phyloP scores from a whole-genome alignment of 441 rosid species.

The Adansonia madagascariensis region DNA sequence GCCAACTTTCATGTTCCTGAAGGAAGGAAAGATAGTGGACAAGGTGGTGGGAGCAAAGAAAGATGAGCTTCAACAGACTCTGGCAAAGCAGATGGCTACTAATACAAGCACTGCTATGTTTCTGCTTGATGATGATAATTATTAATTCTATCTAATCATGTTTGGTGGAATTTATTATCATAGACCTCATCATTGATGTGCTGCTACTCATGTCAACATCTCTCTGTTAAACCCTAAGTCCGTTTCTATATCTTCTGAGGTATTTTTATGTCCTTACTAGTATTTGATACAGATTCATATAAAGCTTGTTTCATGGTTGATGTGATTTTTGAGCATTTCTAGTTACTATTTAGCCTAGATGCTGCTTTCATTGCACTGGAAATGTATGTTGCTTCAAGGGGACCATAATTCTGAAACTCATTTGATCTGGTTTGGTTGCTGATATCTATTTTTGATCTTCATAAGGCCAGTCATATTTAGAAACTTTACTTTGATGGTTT shows the following conservation, averaged over 20 bases:
- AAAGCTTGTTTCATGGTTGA: conserved; percentile 10
- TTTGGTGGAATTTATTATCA: conserved; percentile 1
- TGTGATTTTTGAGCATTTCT: background rate
- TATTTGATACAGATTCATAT: background rate
- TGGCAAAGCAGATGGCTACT: conserved; percentile 62
- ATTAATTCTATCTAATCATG: background rate
- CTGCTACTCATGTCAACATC: background rate
- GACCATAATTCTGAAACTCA: background rate
- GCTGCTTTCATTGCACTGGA: background rate
- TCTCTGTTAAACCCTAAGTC: conserved; percentile 9
- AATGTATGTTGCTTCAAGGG: background rate
- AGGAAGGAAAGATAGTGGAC: conserved; percentile 77
- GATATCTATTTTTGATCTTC: background rate
- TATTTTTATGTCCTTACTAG: background rate
- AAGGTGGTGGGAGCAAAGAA: conserved; percentile 84
- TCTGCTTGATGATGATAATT: conserved; percentile 15
- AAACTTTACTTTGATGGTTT: background rate
- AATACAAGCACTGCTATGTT: conserved; percentile 30
- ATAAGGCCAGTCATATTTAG: background rate
- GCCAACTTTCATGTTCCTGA: conserved; percentile 88
- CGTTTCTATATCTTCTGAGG: background rate
- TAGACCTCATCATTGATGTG: background rate
- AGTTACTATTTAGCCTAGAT: background rate
- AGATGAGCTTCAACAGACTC: conserved; percentile 65
- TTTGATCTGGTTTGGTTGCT: background rate